A percentile compares a stretch with the other conserved stretches of the same genome.
phyloP scores from a whole-genome alignment of 352 stramenopile genomes.

The Thalassiosira hispida region DNA sequence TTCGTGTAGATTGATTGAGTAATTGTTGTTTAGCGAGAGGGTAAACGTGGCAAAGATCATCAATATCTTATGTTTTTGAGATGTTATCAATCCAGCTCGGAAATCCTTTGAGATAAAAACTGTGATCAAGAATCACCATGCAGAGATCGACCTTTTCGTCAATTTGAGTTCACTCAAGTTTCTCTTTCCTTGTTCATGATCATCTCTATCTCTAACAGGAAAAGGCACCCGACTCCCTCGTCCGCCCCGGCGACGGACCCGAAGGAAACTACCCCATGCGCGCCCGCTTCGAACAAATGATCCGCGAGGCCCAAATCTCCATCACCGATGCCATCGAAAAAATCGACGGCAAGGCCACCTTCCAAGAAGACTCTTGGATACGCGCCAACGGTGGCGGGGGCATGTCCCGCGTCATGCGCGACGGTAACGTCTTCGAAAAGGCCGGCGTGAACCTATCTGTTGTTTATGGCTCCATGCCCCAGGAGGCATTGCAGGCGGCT shows the following conservation, averaged over 20 bases:
- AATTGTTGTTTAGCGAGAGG: too few species aligned
- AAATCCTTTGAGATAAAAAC: too few species aligned
- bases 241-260: conserved; percentile 74
- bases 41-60: too few species aligned
- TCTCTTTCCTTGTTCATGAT: background rate
- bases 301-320: conserved; percentile 74
- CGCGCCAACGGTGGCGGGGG: conserved; percentile 93
- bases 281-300: conserved; percentile 82
- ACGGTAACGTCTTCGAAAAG: conserved; percentile 96
- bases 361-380: conserved; percentile 94
- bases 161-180: background rate
- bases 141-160: too few species aligned
- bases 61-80: too few species aligned
- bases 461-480: conserved; percentile 95
- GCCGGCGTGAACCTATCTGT: conserved; percentile 96
- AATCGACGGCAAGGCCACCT: conserved; percentile 92
- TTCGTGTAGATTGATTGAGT: too few species aligned
- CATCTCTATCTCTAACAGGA: conserved; percentile 38
- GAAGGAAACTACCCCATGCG: conserved; percentile 82
- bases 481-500: conserved; percentile 86
- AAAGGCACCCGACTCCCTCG: conserved; percentile 67
- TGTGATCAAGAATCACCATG: too few species aligned
- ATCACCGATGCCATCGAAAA: conserved; percentile 82
- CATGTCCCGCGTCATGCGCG: conserved; percentile 91
- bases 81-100: too few species aligned